These are phyloP conservation scores for Chlamydomonas reinhardtii DNA, from an alignment of 163 green algal species.

Conservation along the genomic window DNA sequence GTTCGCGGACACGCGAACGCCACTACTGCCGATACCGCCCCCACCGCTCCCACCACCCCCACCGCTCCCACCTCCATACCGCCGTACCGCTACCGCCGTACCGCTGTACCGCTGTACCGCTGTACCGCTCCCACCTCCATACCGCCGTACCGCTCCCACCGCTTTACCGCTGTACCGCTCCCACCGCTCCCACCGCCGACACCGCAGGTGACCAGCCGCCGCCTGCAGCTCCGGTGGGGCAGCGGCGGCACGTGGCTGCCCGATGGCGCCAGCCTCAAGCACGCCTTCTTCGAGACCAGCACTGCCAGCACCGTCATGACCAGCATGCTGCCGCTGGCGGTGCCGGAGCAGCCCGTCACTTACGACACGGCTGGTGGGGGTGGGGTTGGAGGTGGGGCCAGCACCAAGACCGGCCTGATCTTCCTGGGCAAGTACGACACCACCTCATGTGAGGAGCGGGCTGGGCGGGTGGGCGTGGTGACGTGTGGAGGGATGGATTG, in stretches of 20 bases:
- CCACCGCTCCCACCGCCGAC: no score
- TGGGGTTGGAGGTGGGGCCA: not conserved
- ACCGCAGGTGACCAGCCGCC: slow-evolving; percentile 1
- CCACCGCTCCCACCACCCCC: no score
- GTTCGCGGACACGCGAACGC: no score
- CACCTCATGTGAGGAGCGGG: not conserved
- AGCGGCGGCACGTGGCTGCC: not conserved
- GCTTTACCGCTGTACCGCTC: no score
- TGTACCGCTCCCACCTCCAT: no score
- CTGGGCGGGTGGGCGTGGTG: not conserved
- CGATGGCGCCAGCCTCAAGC: not conserved
- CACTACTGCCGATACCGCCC: no score
- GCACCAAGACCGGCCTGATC: not conserved
- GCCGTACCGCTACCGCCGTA: no score
- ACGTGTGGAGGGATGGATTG: no score
- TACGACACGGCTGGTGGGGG: not conserved
- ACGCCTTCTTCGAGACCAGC: slow-evolving; percentile 14
- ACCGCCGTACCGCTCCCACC: no score
- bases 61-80: no score
- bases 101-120: no score
- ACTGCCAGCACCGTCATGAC: not conserved
- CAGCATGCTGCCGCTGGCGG: not conserved
- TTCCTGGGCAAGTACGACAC: slow-evolving; percentile 31
- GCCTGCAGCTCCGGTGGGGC: slow-evolving; percentile 1
- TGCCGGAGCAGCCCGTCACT: not conserved